Base-by-base conservation (phyloP, 768 basidiomycete genomes). In the Ramaria rubella region DNA sequence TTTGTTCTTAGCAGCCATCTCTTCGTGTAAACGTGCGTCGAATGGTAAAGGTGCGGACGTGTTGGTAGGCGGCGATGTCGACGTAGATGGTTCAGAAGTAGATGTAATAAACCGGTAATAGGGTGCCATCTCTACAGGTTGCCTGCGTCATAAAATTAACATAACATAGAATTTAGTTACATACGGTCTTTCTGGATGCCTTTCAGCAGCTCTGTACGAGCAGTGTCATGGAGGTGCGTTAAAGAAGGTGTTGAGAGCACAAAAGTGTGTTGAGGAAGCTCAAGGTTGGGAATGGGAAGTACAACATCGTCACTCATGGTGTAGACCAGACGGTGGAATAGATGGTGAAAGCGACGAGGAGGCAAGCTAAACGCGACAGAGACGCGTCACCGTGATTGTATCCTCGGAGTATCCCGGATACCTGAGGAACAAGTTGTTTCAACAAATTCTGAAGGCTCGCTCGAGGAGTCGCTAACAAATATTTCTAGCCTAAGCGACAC, bases 281-380 rank as follows among this genome's bases (percentile, higher is more conserved):
- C 73, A 55, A 94, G 82, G 67, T 96, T 94, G 23, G 94, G 94
- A 59, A 90, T 86, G 0, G 91, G 91, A 36, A 90, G 78, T 2
- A 94, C 82, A 14, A 81, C 72, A 61, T 94, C 90, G 69, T 95
- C 89, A 52, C 90, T 80, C 90, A 94, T 93, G 56, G 49, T 62
- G n/a, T n/a, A n/a, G n/a, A n/a, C n/a, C n/a, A n/a, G n/a, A n/a
- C n/a, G n/a, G n/a, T n/a, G n/a, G n/a, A n/a, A n/a, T n/a, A n/a
- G n/a, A n/a, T n/a, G n/a, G n/a, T n/a, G n/a, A n/a, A n/a, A n/a
- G n/a, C n/a, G n/a, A n/a, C n/a, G n/a, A n/a, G n/a, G n/a, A n/a
- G n/a, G n/a, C n/a, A n/a, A n/a, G n/a, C n/a, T n/a, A n/a, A n/a
- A n/a, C n/a, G n/a, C n/a, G n/a, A n/a, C n/a, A n/a, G n/a, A n/a